Percentiles rank a stretch among this genome's conserved stretches.
These are phyloP conservation scores for Kodamaea restingae DNA, from an alignment of 805 yeast species.

Conservation along the genomic window DNA sequence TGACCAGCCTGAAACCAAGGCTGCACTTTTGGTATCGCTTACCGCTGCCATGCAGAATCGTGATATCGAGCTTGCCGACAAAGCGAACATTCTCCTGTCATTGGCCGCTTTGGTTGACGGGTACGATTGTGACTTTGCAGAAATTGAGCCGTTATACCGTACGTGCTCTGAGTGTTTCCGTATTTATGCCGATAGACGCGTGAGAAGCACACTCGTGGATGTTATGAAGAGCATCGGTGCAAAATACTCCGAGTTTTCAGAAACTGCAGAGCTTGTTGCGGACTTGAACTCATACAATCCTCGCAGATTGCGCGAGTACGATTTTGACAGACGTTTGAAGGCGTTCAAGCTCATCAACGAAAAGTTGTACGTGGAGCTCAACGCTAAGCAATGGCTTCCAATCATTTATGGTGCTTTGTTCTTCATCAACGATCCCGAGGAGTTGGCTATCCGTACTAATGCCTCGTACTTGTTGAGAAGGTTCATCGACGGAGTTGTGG, in stretches of 20 bases:
- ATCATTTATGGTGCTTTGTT: conserved; percentile 63
- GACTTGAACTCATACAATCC: conserved; percentile 69
- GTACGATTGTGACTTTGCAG: conserved; percentile 50
- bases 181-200: conserved; percentile 52
- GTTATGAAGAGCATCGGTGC: conserved; percentile 59
- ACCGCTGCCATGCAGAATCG: conserved; percentile 52
- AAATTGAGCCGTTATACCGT: conserved; percentile 46
- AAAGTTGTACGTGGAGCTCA: conserved; percentile 37
- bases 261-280: conserved; percentile 49
- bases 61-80: conserved; percentile 49
- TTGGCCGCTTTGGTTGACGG: conserved; percentile 52
- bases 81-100: conserved; percentile 53
- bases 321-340: conserved; percentile 68
- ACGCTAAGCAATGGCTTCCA: conserved; percentile 73
- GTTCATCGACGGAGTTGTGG: conserved; percentile 56
- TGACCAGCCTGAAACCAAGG: conserved; percentile 50
- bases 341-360: conserved; percentile 69
- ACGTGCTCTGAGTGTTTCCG: conserved; percentile 57
- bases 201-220: conserved; percentile 57
- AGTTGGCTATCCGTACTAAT: conserved; percentile 73
- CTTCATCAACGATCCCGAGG: conserved; percentile 73
- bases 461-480: conserved; percentile 61
- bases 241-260: conserved; percentile 37
- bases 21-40: conserved; percentile 52
- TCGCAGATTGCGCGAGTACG: conserved; percentile 65